phyloP scores from a whole-genome alignment of 306 rosid species.

The Begonia fuchsioides region DNA sequence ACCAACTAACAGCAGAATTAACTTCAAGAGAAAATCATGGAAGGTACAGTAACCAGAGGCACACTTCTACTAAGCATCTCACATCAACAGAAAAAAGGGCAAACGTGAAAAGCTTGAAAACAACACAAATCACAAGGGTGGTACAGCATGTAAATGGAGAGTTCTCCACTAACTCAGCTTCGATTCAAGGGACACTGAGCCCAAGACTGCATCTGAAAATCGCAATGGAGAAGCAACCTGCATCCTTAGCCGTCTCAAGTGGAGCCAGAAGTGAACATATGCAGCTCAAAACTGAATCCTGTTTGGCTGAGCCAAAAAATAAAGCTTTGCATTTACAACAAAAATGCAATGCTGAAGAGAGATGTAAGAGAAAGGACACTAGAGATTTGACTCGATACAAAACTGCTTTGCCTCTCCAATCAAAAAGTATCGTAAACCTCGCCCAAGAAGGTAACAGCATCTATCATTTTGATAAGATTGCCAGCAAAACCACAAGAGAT shows the following conservation, averaged over 20 bases:
- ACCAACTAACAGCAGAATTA: constrained; percentile 18
- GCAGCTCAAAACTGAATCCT: constrained; percentile 18
- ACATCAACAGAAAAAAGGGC: constrained; percentile 21
- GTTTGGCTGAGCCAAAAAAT: constrained; percentile 23
- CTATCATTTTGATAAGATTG: constrained; percentile 21
- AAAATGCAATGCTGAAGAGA: constrained; percentile 21
- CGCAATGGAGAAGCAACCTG: constrained; percentile 51
- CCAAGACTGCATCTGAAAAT: constrained; percentile 40
- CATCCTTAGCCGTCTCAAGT: constrained; percentile 33
- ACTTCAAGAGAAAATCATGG: constrained; percentile 17
- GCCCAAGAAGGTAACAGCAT: constrained; percentile 22
- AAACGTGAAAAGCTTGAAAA: constrained; percentile 22
- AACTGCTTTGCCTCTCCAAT: constrained; percentile 33
- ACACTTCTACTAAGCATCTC: constrained; percentile 17
- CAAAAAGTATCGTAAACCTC: constrained; percentile 20
- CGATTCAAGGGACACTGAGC: constrained; percentile 27
- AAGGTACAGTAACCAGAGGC: constrained; percentile 11
- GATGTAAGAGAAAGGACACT: constrained; percentile 17
- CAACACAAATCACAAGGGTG: constrained; percentile 23
- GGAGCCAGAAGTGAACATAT: constrained; percentile 23
- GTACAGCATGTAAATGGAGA: constrained; percentile 17
- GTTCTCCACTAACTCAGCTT: constrained; percentile 17
- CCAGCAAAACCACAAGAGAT: constrained; percentile 13
- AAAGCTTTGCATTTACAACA: constrained; percentile 10
- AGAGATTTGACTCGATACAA: constrained; percentile 24